These are phyloP conservation scores for Neotropicomus parvogracilis DNA, from an alignment of 1,284 basidiomycete genomes.

Conservation along the genomic window DNA sequence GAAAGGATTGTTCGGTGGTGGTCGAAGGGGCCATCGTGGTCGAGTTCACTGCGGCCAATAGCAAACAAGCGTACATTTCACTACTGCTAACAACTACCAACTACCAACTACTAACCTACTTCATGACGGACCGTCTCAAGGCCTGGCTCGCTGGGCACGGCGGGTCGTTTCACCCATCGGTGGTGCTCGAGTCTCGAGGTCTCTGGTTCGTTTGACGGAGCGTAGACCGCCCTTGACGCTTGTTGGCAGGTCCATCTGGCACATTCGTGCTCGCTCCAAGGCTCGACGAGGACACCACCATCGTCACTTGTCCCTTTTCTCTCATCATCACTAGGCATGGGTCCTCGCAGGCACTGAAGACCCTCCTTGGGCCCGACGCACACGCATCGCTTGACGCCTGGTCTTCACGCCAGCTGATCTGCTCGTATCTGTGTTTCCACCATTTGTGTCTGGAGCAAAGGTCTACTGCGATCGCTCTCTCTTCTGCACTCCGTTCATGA, in stretches of 20 bases:
- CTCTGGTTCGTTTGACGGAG: not conserved
- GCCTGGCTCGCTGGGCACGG: slow-evolving; percentile 16
- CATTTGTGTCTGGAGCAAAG: slow-evolving; percentile 45
- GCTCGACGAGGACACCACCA: slow-evolving; percentile 49
- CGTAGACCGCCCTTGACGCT: not conserved
- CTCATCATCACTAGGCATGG: slow-evolving; percentile 64
- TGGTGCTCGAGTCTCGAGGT: slow-evolving; percentile 14
- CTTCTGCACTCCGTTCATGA: slow-evolving; percentile 29
- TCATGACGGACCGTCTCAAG: slow-evolving; percentile 14
- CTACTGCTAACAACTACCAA: too few relatives aligned
- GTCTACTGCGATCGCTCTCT: slow-evolving; percentile 18
- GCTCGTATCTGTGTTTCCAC: slow-evolving; percentile 70
- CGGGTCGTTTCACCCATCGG: slow-evolving; percentile 18
- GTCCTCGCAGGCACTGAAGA: slow-evolving; percentile 43
- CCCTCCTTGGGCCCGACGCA: slow-evolving; percentile 35
- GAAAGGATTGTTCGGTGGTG: slow-evolving; percentile 60
- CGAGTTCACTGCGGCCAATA: not conserved
- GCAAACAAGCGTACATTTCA: slow-evolving; percentile 3
- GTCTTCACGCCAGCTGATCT: slow-evolving; percentile 71
- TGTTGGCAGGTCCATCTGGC: slow-evolving; percentile 47
- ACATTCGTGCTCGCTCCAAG: slow-evolving; percentile 52
- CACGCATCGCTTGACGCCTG: slow-evolving; percentile 37
- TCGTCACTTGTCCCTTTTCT: slow-evolving; percentile 74
- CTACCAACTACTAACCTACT: too few relatives aligned
- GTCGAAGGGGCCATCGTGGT: slow-evolving; percentile 7